Conservation (phyloP, 2,329 filamentous ascomycete genomes). For the Coniochaeta hoffmannii region DNA sequence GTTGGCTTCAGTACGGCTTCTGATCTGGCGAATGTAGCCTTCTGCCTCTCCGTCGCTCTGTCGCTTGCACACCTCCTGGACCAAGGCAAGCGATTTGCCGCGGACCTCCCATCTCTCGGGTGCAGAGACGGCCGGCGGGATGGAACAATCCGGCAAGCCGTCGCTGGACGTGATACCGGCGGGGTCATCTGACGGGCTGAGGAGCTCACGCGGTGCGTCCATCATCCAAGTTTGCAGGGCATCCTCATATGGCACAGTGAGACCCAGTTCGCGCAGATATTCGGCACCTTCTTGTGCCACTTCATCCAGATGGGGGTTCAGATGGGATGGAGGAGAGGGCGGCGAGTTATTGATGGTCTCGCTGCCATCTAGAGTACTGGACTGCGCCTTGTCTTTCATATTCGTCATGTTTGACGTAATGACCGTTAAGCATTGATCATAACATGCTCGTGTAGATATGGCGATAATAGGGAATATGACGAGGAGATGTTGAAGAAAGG, state of each 20-base stretch:
- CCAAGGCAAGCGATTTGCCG: not conserved
- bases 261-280: not conserved
- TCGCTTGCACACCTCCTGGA: conserved; percentile 1
- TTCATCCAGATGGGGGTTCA: not conserved
- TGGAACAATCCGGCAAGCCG: not conserved
- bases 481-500: too few species aligned
- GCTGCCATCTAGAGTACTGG: not conserved
- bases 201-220: not conserved
- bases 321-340: not conserved
- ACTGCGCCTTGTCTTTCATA: not conserved
- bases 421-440: not conserved
- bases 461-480: not conserved
- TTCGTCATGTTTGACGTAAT: not conserved
- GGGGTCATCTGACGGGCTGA: not conserved
- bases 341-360: not conserved
- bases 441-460: not conserved
- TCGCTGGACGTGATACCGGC: not conserved
- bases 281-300: not conserved
- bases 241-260: not conserved
- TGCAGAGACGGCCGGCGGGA: not conserved
- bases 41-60: conserved; percentile 4
- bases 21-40: not conserved
- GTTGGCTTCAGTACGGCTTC: not conserved
- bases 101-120: not conserved
- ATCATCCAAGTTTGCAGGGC: not conserved